These are phyloP conservation scores for Pichia cephalocereana DNA, from an alignment of 805 yeast genomes.

Conservation along the genomic window DNA sequence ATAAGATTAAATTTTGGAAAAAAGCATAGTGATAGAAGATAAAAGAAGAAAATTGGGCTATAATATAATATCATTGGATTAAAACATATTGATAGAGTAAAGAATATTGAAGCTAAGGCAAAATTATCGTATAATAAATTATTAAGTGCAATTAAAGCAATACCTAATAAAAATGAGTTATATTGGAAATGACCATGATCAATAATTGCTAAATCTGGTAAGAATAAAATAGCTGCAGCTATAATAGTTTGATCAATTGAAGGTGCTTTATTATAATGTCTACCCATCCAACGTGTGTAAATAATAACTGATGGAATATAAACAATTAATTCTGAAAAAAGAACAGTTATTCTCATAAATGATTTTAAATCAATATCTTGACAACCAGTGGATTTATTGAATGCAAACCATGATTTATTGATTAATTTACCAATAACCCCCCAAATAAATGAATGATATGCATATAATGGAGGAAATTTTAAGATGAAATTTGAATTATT, in stretches of 20 bases:
- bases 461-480: constrained; percentile 96
- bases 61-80: constrained; percentile 95
- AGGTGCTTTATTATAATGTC: constrained; percentile 35
- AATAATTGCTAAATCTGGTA: constrained; percentile 72
- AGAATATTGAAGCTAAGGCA: constrained; percentile 64
- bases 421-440: constrained; percentile 66
- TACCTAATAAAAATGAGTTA: constrained; percentile 90
- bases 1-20: constrained; percentile 37
- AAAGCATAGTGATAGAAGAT: constrained; percentile 50
- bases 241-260: constrained; percentile 71
- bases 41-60: constrained; percentile 80
- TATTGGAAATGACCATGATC: constrained; percentile 98
- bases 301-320: constrained; percentile 76
- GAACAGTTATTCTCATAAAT: constrained; percentile 75
- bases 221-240: constrained; percentile 71
- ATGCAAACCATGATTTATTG: constrained; percentile 65
- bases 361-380: constrained; percentile 64
- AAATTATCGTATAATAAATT: constrained; percentile 56
- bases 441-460: constrained; percentile 76
- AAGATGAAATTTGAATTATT: constrained; percentile 77
- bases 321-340: constrained; percentile 62
- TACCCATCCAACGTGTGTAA: constrained; percentile 65
- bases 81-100: constrained; percentile 69
- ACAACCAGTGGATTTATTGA: constrained; percentile 64
- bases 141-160: constrained; percentile 59